Conservation (phyloP, 2,329 filamentous ascomycete species). For the Clonostachys byssicola region DNA sequence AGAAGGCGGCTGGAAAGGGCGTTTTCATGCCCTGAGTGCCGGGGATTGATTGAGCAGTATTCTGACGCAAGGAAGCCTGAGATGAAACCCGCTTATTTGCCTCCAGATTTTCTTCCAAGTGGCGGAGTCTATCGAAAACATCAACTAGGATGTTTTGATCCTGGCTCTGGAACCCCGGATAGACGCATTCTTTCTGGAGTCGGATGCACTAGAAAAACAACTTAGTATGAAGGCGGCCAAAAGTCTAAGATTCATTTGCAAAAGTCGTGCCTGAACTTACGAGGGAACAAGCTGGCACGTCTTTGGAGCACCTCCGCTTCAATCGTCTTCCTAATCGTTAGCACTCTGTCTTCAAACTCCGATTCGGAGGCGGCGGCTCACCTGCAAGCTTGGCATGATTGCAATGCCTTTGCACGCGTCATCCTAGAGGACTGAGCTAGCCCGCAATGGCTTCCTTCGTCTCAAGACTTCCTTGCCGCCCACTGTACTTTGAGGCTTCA, state of each 20-base stretch:
- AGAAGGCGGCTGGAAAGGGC: conserved; percentile 6
- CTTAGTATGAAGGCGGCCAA: neutral
- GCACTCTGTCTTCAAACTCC: neutral
- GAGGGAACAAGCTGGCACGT: conserved; percentile 9
- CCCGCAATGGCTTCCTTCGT: too few relatives aligned
- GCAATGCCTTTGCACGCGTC: neutral
- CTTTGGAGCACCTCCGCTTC: conserved; percentile 9
- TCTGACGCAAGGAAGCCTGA: neutral
- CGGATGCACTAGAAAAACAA: too few relatives aligned
- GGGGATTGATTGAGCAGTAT: neutral
- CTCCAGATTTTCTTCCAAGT: neutral
- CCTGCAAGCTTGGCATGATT: neutral
- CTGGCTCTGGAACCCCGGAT: too few relatives aligned
- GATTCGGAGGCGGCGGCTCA: neutral
- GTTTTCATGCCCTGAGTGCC: neutral
- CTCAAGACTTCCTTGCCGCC: too few relatives aligned
- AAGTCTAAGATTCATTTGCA: neutral
- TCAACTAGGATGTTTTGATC: neutral
- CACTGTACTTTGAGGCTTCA: too few relatives aligned
- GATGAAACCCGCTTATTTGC: neutral
- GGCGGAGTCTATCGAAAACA: neutral
- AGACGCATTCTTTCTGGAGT: too few relatives aligned
- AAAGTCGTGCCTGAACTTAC: conserved; percentile 1
- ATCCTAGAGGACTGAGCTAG: too few relatives aligned
- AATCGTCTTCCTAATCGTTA: conserved; percentile 4